Percentiles rank a stretch among this genome's conserved stretches.
phyloP scores from a whole-genome alignment of 1,139 yeast species.

The Taphrina flavorubra region DNA sequence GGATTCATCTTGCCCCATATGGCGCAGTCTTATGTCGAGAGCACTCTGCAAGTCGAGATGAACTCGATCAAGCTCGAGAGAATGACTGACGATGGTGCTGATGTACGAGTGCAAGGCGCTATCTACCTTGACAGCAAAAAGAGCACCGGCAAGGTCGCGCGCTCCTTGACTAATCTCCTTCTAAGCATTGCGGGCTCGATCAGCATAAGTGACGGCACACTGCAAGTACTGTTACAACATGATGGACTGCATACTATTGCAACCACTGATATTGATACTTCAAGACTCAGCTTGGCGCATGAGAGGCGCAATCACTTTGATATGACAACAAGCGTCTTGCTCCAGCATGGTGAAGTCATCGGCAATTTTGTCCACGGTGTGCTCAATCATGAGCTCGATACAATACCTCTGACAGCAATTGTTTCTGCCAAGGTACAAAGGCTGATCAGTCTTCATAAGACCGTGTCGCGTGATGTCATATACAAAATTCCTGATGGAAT shows the following conservation, averaged over 20 bases:
- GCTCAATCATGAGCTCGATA: constrained; percentile 7
- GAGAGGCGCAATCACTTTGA: constrained; percentile 5
- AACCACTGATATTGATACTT: neutral
- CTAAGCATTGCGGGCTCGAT: constrained; percentile 24
- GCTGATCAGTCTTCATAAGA: constrained; percentile 10
- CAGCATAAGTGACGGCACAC: constrained; percentile 6
- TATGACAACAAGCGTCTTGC: neutral
- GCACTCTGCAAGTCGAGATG: constrained; percentile 16
- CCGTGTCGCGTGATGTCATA: neutral
- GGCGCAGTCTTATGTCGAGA: constrained; percentile 33
- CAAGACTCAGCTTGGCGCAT: constrained; percentile 11
- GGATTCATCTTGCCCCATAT: constrained; percentile 21
- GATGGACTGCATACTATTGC: constrained; percentile 19
- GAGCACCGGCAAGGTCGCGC: constrained; percentile 5
- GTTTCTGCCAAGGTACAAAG: constrained; percentile 18
- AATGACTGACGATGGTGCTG: constrained; percentile 28
- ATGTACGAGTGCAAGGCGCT: constrained; percentile 5
- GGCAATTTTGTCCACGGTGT: constrained; percentile 11
- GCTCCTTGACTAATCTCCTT: constrained; percentile 9
- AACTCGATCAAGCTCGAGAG: constrained; percentile 4
- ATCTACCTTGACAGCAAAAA: constrained; percentile 6
- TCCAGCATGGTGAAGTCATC: constrained; percentile 11
- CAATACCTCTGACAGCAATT: constrained; percentile 1
- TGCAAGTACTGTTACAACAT: constrained; percentile 1
- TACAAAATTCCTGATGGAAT: constrained; percentile 15